phyloP scores from a whole-genome alignment of 73 alveolate genomes.

The Paramecium tetraurelia region DNA sequence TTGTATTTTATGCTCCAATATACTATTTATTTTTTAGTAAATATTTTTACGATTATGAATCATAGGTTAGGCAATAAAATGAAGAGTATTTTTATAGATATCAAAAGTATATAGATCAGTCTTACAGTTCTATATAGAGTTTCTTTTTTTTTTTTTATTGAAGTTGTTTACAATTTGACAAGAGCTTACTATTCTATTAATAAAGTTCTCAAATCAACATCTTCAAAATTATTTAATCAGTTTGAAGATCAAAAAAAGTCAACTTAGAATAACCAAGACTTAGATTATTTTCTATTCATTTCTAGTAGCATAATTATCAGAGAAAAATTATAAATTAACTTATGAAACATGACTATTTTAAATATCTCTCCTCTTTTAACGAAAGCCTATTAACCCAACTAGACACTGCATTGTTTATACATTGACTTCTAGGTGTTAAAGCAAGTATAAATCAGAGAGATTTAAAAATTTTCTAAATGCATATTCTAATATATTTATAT shows the following conservation, averaged over 20 bases:
- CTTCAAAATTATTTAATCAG: background rate
- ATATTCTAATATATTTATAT: background rate
- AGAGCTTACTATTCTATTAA: background rate
- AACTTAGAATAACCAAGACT: too few species aligned
- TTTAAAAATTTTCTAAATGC: background rate
- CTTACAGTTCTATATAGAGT: background rate
- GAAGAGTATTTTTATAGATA: background rate
- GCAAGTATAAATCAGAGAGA: background rate
- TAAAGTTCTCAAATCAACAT: background rate
- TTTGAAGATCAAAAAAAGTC: background rate
- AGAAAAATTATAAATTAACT: background rate
- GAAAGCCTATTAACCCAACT: background rate
- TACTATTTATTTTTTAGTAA: background rate
- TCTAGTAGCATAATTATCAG: background rate
- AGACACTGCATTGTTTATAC: background rate
- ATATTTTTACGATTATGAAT: background rate
- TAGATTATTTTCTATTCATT: background rate
- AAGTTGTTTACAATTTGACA: background rate
- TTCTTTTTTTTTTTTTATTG: background rate
- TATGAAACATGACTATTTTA: background rate
- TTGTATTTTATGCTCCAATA: background rate
- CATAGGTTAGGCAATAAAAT: background rate
- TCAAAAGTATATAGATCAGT: slow-evolving; percentile 13
- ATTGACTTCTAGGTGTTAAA: background rate
- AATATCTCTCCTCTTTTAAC: background rate